A percentile compares a stretch with the other conserved stretches of the same genome.
These are phyloP conservation scores for Sphagnum magellanicum DNA, from an alignment of 228 moss, liverwort and hornwort genomes.

Conservation along the genomic window DNA sequence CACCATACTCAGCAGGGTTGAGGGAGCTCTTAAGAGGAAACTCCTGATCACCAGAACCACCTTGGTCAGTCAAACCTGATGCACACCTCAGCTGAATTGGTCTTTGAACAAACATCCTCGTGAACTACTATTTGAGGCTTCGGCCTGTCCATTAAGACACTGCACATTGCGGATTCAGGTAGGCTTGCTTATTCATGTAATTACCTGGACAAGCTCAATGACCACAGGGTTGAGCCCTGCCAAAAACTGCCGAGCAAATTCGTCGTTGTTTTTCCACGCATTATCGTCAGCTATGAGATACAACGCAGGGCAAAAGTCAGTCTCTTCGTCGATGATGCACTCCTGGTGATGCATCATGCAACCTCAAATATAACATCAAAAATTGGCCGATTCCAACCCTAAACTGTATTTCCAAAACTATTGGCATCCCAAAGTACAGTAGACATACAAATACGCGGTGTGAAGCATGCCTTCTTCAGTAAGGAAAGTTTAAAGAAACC, in stretches of 20 bases:
- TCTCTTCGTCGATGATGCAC: too few relatives aligned
- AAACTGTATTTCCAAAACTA: background rate
- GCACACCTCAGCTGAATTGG: too few relatives aligned
- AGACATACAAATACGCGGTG: background rate
- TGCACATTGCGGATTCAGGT: background rate
- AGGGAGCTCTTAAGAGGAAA: constrained; percentile 34
- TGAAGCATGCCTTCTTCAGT: background rate
- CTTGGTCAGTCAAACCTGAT: background rate
- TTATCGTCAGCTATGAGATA: constrained; percentile 6
- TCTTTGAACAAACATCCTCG: background rate
- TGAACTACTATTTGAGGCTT: background rate
- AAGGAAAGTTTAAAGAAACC: constrained; percentile 3
- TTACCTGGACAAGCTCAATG: constrained; percentile 35
- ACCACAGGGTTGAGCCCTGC: constrained; percentile 37
- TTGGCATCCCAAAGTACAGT: background rate
- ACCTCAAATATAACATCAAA: background rate
- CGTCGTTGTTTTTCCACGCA: constrained; percentile 36
- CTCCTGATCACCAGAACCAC: constrained; percentile 12
- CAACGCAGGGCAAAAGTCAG: too few relatives aligned
- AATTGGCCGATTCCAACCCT: background rate
- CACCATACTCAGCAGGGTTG: constrained; percentile 11
- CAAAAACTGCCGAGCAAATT: constrained; percentile 39
- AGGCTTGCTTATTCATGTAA: background rate
- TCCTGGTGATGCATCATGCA: too few relatives aligned
- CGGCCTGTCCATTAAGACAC: background rate